Percentiles rank a stretch among this genome's conserved stretches.
Evolutionary conservation across 1,284 basidiomycete genomes (phyloP).

Genomic region (Leccinum brunneo-olivaceum): DNA sequence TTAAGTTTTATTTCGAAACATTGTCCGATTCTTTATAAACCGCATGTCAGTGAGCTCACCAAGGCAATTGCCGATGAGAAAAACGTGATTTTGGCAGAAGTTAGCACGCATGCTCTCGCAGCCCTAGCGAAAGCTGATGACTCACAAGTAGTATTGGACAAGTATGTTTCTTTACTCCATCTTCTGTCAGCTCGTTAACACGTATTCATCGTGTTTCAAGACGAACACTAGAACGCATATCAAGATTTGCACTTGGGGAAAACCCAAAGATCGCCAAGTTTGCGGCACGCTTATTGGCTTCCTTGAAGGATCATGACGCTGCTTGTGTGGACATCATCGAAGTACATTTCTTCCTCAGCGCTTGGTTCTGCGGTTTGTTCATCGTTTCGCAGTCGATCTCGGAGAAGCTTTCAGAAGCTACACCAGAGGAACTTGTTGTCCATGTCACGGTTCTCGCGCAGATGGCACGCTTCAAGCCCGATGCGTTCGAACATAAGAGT

Average conservation of each 20-base stretch:
- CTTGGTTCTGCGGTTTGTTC: neutral
- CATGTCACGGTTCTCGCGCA: conserved; percentile 72
- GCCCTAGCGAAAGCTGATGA: conserved; percentile 57
- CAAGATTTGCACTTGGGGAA: conserved; percentile 54
- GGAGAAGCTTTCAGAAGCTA: conserved; percentile 43
- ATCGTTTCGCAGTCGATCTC: conserved; percentile 47
- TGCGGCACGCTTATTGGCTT: conserved; percentile 73
- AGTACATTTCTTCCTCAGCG: conserved; percentile 36
- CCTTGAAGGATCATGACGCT: conserved; percentile 47
- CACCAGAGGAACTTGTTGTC: conserved; percentile 54
- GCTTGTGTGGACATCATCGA: conserved; percentile 54
- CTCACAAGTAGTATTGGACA: conserved; percentile 54
- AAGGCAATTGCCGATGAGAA: conserved; percentile 65
- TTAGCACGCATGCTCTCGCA: conserved; percentile 71
- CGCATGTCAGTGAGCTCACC: conserved; percentile 69
- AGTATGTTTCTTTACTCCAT: conserved; percentile 39
- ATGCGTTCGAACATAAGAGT: conserved; percentile 72
- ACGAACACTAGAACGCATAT: conserved; percentile 62
- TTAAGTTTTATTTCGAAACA: conserved; percentile 72
- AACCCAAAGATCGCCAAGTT: conserved; percentile 79
- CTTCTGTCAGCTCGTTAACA: conserved; percentile 1
- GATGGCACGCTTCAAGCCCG: conserved; percentile 62
- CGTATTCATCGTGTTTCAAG: conserved; percentile 30
- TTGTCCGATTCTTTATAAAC: conserved; percentile 66
- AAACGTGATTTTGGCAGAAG: conserved; percentile 56